phyloP scores from a whole-genome alignment of 306 rosid species.

The Citrullus colocynthis region DNA sequence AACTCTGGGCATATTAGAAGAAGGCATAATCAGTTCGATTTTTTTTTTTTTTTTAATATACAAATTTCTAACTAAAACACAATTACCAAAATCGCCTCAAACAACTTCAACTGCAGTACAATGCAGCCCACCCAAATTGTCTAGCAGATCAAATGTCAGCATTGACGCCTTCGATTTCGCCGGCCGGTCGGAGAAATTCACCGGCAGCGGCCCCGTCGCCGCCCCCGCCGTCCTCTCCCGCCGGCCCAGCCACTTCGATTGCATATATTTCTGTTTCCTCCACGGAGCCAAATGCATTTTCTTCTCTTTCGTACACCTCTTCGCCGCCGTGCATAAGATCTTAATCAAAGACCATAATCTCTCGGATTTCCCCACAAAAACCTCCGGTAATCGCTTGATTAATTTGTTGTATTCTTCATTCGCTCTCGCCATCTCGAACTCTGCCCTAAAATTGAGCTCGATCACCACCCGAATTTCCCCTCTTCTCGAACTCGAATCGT shows the following conservation, averaged over 20 bases:
- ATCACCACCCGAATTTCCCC: conserved; percentile 46
- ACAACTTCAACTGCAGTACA: conserved; percentile 38
- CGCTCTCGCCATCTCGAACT: conserved; percentile 78
- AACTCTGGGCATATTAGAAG: background rate
- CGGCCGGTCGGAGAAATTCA: conserved; percentile 11
- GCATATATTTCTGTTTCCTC: conserved; percentile 86
- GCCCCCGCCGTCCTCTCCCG: conserved; percentile 21
- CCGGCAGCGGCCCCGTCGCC: conserved; percentile 12
- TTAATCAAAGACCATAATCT: conserved; percentile 37
- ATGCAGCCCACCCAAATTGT: conserved; percentile 22
- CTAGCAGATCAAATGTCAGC: conserved; percentile 57
- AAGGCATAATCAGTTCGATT: background rate
- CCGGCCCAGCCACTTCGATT: conserved; percentile 68
- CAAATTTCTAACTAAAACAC: background rate
- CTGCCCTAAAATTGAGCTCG: conserved; percentile 53
- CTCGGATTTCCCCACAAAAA: conserved; percentile 65
- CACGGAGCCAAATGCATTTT: conserved; percentile 81
- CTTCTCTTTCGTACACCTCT: conserved; percentile 77
- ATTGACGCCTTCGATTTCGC: conserved; percentile 54
- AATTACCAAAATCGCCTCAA: conserved; percentile 11
- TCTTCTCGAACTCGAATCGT: conserved; percentile 31
- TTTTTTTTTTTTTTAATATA: background rate
- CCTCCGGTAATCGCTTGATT: conserved; percentile 43
- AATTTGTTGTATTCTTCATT: conserved; percentile 50
- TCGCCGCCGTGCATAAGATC: conserved; percentile 63